Conservation (phyloP, 768 basidiomycete species). For the Sporobolomyces pararoseus region DNA sequence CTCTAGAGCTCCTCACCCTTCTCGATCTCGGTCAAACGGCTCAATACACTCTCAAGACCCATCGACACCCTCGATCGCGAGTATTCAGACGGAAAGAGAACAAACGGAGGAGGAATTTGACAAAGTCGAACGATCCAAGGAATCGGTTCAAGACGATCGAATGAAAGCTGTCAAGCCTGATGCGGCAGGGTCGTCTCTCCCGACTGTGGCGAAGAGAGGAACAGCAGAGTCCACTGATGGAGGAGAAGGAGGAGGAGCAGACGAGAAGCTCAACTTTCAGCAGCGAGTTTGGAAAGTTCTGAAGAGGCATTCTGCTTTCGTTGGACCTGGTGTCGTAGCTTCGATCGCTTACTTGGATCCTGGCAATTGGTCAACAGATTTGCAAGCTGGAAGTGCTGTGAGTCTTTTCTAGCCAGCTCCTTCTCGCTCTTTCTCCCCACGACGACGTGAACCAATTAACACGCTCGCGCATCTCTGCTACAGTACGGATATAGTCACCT, state of each 20-base stretch:
- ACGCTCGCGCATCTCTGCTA: constrained; percentile 42
- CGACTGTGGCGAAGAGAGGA: background rate
- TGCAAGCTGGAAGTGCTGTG: constrained; percentile 33
- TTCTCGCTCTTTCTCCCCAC: too few species aligned
- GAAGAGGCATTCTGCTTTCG: constrained; percentile 34
- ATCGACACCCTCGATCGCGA: background rate
- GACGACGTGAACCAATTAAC: too few species aligned
- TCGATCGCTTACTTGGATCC: constrained; percentile 38
- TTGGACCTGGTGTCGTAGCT: constrained; percentile 34
- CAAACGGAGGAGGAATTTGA: background rate
- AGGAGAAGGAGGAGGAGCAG: background rate
- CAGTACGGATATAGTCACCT: constrained; percentile 79
- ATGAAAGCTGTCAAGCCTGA: too few species aligned
- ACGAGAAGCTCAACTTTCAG: background rate
- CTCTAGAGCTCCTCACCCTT: background rate
- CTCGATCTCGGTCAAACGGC: background rate
- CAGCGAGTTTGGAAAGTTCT: background rate
- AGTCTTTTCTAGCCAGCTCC: background rate
- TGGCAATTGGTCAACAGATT: constrained; percentile 36
- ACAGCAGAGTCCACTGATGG: background rate
- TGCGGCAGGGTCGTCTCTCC: too few species aligned
- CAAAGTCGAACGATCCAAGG: constrained; percentile 6
- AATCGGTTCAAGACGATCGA: background rate
- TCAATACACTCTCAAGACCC: constrained; percentile 3
- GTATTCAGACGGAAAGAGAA: background rate